These are phyloP conservation scores for Rhizopogon roseolus DNA, from an alignment of 768 basidiomycete species.

Conservation along the genomic window DNA sequence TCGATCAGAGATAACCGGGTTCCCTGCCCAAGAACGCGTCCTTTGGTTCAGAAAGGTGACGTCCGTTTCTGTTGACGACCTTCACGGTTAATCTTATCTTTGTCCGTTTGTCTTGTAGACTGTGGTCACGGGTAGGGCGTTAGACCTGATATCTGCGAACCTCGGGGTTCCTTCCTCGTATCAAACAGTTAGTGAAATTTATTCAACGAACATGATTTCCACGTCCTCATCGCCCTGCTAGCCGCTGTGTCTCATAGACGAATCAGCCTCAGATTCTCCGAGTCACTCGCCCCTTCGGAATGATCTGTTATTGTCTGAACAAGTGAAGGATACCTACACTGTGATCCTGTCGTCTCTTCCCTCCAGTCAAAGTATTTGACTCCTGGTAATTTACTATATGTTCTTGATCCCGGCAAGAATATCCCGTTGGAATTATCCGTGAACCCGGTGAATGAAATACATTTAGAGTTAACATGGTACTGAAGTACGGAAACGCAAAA, in stretches of 20 bases:
- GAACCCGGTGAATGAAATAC: conserved; percentile 7
- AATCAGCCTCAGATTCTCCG: conserved; percentile 19
- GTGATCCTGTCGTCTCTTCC: conserved; percentile 9
- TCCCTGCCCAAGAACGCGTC: conserved; percentile 32
- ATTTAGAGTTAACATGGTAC: conserved; percentile 12
- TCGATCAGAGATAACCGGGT: conserved; percentile 17
- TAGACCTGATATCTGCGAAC: conserved; percentile 45
- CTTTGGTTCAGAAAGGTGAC: conserved; percentile 75
- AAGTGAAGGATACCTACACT: conserved; percentile 50
- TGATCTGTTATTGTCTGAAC: conserved; percentile 41
- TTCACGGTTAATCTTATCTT: conserved; percentile 2
- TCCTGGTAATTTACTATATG: neutral
- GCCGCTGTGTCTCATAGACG: conserved; percentile 37
- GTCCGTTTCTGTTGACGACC: conserved; percentile 3
- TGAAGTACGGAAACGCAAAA: conserved; percentile 5
- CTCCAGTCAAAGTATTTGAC: neutral
- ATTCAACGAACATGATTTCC: neutral
- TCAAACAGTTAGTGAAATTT: conserved; percentile 10
- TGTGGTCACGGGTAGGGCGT: conserved; percentile 51
- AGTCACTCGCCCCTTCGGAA: conserved; percentile 35
- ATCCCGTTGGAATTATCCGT: neutral
- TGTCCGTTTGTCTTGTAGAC: conserved; percentile 30
- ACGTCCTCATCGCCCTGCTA: conserved; percentile 31
- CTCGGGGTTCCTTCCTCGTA: conserved; percentile 11
- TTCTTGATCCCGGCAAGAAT: neutral